Evolutionary conservation across 1,139 yeast genomes (phyloP), one percentile per base, ranked within the genome.

Genomic region (Geotrichum restrictum): DNA sequence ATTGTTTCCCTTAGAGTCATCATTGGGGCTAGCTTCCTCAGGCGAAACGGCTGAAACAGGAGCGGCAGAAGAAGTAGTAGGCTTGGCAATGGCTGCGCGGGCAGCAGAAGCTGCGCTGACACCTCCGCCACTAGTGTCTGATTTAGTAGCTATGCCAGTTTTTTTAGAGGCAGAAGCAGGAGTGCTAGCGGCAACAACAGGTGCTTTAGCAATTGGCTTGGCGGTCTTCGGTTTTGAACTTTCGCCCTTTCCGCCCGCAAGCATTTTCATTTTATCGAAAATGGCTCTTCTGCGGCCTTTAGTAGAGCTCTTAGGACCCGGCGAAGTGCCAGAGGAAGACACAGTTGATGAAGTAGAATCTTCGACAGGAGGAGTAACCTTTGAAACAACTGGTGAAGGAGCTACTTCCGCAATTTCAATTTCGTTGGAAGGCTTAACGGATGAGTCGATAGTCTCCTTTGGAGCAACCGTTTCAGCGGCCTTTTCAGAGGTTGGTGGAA

Each of bases 71-170:
- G 51, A n/a, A 11, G 38, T 16, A 16, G 24, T 11, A 4, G 44
- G 39, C 18, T 48, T 47, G 3, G 44, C 44, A 22, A 29, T 21
- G 8, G 51, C 49, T 2, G 53, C 43, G 34, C 43, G 46, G 31
- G 51, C 39, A 22, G 56, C 50, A 32, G 56, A 47, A 13, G 49
- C 49, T 3, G 54, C 52, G 14, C 46, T 49, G 14, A 42, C 54
- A 14, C 49, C 51, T 39, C 51, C 48, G 32, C 34, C 31, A 16
- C 43, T 41, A 32, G 50, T 37, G 16, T 38, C 51, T 11, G 43
- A 24, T n/a, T 36, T 14, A 14, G 51, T 37, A 2, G 31, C 38
- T n/a, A 33, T 32, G 24, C 44, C 51, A 22, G 45, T 19, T 27
- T 39, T 40, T 31, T 32, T 39, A 11, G 48, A 24, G 11, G 47